Base-by-base conservation (phyloP, 495 filamentous ascomycete genomes). In the Clavariopsis aquatica region DNA sequence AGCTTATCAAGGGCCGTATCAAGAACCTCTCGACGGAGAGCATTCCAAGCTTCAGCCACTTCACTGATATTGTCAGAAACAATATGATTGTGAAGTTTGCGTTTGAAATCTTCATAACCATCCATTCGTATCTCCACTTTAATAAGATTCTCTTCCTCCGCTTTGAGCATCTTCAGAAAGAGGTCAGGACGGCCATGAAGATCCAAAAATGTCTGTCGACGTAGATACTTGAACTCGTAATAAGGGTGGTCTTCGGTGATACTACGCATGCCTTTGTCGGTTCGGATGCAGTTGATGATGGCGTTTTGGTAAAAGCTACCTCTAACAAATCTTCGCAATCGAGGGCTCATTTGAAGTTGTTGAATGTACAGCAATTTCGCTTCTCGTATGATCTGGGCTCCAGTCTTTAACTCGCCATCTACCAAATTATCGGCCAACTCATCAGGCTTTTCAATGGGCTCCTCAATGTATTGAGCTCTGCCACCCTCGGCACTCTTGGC, bases 201-300 rank as follows among this genome's bases (percentile, higher is more conserved):
- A 62, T 94, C 88, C 34, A 78, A 79, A 56, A 97, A 84, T 49
- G 87, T 88, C 72, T 96, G 92, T 68, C 94, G 90, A 38, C 90
- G 84, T 19, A 98, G 86, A 64, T 98, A 98, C 71, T 98, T 98
- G 78, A 98, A 93, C 74, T 96, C 94, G 74, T 96, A 96, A 75
- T 94, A 98, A 0, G 90, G 92, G 71, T 97, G 91, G 34, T 96
- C 86, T 52, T 98, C 95, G 64, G 96, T 93, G 69, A 98, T 98
- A 70, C 89, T 89, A 34, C 88, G 87, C n/a, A 95, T 79, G 27
- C 94, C 94, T 73, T 97, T 98, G 49, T 96, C 92, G 9, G 94
- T 98, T 54, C 93, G 86, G 64, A 85, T 84, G 71, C 93, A 94
- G 76, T 92, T 91, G 56, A 98, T 84, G 31, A 87, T 80, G 31